Conservation (phyloP, 2,329 filamentous ascomycete genomes). For the Botrytis fragariae region DNA sequence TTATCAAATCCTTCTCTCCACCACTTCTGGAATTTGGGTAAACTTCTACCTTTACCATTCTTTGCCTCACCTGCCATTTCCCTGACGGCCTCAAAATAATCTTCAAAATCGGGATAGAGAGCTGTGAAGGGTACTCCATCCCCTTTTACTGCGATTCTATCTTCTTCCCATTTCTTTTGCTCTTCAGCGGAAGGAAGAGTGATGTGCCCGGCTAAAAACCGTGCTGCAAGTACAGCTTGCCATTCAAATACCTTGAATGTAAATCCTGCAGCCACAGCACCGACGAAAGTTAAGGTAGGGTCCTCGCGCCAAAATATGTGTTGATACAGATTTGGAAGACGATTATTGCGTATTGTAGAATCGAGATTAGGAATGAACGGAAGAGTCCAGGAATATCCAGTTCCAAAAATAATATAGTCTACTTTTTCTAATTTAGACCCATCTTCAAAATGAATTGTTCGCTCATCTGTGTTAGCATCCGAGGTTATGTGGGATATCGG, state of each 20-base stretch:
- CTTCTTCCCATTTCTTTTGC: conserved; percentile 55
- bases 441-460: conserved; percentile 56
- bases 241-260: conserved; percentile 70
- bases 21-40: conserved; percentile 46
- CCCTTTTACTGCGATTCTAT: conserved; percentile 52
- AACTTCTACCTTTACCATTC: conserved; percentile 44
- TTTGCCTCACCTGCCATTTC: conserved; percentile 48
- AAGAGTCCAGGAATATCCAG: conserved; percentile 63
- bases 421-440: conserved; percentile 52
- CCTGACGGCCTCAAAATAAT: conserved; percentile 60
- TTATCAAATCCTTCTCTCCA: conserved; percentile 53
- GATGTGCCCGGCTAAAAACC: conserved; percentile 55
- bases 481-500: conserved; percentile 48
- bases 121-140: conserved; percentile 57
- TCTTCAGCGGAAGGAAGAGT: conserved; percentile 49
- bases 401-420: conserved; percentile 64
- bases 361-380: conserved; percentile 56
- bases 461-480: conserved; percentile 26
- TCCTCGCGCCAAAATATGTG: conserved; percentile 56
- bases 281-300: conserved; percentile 56
- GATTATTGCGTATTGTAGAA: conserved; percentile 48
- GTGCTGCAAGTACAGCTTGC: conserved; percentile 62
- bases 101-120: conserved; percentile 60
- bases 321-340: conserved; percentile 55
- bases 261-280: conserved; percentile 55